A percentile compares a stretch with the other conserved stretches of the same genome.
Conservation (phyloP, 495 filamentous ascomycete genomes). For the Penicillium desertorum region DNA sequence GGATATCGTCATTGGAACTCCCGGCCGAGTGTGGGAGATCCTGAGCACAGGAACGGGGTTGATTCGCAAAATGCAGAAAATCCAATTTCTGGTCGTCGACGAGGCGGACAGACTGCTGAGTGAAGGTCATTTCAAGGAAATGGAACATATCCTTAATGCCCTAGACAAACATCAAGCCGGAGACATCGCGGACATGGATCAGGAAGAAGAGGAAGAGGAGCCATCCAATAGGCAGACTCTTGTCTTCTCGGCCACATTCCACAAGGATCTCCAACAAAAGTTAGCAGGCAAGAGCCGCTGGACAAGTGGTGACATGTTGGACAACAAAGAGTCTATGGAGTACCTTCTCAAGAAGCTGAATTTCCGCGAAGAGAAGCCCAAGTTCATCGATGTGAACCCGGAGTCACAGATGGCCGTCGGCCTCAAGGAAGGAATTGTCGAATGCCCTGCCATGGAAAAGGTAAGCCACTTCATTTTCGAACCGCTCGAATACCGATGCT, state of each 20-base stretch:
- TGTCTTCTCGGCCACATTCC: conserved; percentile 95
- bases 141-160: conserved; percentile 76
- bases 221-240: conserved; percentile 63
- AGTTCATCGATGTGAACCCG: conserved; percentile 90
- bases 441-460: conserved; percentile 92
- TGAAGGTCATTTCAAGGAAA: conserved; percentile 92
- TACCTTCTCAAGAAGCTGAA: conserved; percentile 88
- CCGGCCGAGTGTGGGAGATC: conserved; percentile 92
- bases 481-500: not conserved
- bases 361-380: conserved; percentile 78
- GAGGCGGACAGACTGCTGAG: conserved; percentile 92
- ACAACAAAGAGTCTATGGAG: conserved; percentile 79
- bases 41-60: conserved; percentile 65
- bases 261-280: conserved; percentile 85
- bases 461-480: conserved; percentile 35
- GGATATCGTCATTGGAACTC: conserved; percentile 89
- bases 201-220: conserved; percentile 29
- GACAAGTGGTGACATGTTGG: conserved; percentile 57
- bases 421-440: conserved; percentile 85
- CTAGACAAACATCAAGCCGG: conserved; percentile 59
- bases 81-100: conserved; percentile 85
- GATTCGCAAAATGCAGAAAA: conserved; percentile 60
- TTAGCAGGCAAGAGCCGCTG: conserved; percentile 70
- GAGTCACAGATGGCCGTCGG: conserved; percentile 78
- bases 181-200: conserved; percentile 40